phyloP scores from a whole-genome alignment of 108 stramenopile genomes.

The Stephanodiscus triporus region DNA sequence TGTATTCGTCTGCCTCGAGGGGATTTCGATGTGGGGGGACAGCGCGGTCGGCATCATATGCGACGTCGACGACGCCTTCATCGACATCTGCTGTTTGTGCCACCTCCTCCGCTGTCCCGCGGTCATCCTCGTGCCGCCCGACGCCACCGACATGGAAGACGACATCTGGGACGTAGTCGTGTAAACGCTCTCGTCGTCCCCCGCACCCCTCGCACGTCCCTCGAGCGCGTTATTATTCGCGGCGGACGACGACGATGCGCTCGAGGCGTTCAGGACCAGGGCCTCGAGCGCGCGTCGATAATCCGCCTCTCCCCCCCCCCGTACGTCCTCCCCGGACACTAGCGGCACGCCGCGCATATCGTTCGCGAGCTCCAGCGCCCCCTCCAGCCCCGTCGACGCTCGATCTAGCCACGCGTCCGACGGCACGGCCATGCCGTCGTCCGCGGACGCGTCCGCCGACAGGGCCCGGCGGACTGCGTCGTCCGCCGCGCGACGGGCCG shows the following conservation, averaged over 20 bases:
- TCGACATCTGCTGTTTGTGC: constrained; percentile 43
- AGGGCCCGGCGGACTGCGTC: constrained; percentile 32
- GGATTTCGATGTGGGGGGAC: not conserved
- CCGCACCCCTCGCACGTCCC: constrained; percentile 19
- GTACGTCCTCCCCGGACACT: constrained; percentile 22
- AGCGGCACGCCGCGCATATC: constrained; percentile 33
- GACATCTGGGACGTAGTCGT: constrained; percentile 28
- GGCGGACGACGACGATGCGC: not conserved
- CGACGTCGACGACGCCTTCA: constrained; percentile 3
- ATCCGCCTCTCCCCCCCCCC: constrained; percentile 32
- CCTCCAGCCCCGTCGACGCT: constrained; percentile 36
- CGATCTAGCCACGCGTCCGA: constrained; percentile 51
- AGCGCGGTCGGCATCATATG: not conserved
- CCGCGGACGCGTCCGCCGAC: constrained; percentile 25
- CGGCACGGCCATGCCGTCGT: constrained; percentile 49
- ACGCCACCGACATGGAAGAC: constrained; percentile 36
- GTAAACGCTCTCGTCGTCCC: constrained; percentile 46
- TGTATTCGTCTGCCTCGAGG: not conserved
- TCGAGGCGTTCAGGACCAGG: constrained; percentile 7
- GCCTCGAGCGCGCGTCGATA: constrained; percentile 38
- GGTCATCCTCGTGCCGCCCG: constrained; percentile 28
- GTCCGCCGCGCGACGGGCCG: constrained; percentile 39
- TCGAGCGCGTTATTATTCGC: not conserved
- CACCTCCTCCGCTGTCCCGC: constrained; percentile 42
- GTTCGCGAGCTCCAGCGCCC: constrained; percentile 21